phyloP scores from a whole-genome alignment of 768 basidiomycete genomes.

The Chalciporus pseudorubinellus region DNA sequence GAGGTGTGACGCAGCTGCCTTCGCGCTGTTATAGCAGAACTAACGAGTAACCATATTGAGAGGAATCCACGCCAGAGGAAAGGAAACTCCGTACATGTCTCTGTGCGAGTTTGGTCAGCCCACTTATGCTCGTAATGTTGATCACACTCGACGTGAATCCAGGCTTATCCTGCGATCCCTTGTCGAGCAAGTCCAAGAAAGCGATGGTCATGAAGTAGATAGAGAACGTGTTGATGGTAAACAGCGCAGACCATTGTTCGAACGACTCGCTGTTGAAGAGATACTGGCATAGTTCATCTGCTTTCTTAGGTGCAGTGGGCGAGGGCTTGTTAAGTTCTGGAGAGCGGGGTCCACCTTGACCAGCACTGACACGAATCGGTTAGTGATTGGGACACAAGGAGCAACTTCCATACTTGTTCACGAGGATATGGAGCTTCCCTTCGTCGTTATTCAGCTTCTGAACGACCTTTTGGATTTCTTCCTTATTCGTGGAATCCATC shows the following conservation, averaged over 20 bases:
- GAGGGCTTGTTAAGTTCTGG: slow-evolving; percentile 54
- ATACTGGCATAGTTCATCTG: slow-evolving; percentile 64
- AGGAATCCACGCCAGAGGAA: background rate
- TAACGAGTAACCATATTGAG: slow-evolving; percentile 24
- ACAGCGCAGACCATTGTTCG: slow-evolving; percentile 61
- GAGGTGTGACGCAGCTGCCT: slow-evolving; percentile 75
- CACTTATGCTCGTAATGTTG: slow-evolving; percentile 79
- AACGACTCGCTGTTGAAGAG: slow-evolving; percentile 68
- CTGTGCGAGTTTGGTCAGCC: slow-evolving; percentile 66
- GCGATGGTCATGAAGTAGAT: slow-evolving; percentile 75
- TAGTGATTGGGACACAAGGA: background rate
- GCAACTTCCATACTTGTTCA: slow-evolving; percentile 65
- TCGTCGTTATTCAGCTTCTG: slow-evolving; percentile 39
- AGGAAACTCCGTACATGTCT: slow-evolving; percentile 58
- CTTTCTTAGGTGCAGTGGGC: slow-evolving; percentile 58
- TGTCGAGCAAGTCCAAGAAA: slow-evolving; percentile 72
- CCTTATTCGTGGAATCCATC: slow-evolving; percentile 72
- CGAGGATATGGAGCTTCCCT: slow-evolving; percentile 72
- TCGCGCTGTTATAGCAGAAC: slow-evolving; percentile 82
- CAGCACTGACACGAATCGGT: slow-evolving; percentile 49
- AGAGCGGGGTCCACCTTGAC: slow-evolving; percentile 65
- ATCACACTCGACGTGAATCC: slow-evolving; percentile 65
- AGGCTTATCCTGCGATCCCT: slow-evolving; percentile 58
- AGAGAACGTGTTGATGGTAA: slow-evolving; percentile 69
- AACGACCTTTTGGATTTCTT: slow-evolving; percentile 59